Evolutionary conservation across 176 grass and related monocot species (phyloP), one percentile per base, ranked within the genome.

Genomic region (Chloris gayana): DNA sequence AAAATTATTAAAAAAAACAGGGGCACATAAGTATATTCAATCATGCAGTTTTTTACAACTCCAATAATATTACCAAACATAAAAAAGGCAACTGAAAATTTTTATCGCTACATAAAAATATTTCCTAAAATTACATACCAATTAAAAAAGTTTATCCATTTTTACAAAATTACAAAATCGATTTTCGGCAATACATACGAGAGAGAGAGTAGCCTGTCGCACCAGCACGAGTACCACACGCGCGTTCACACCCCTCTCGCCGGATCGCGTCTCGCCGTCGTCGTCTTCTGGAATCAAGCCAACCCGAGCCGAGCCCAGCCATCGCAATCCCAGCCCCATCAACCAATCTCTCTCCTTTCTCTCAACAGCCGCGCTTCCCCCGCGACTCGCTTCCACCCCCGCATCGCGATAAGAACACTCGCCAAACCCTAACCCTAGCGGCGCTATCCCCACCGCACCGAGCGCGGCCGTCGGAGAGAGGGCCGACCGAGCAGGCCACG

Each of bases 361-460:
- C 76, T 80, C 50, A 58, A 13, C 66, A 31, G 41, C 68, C 19
- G 79, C 57, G 77, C 77, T 19, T 14, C 18, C 22, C 8, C 14
- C 13, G 15, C 71, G 25, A 31, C 32, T 75, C 69, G 30, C 14
- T 29, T 69, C 75, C 72, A 27, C 41, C 17, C 44, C 42, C 38
- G 6, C 19, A 19, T 2, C 31, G 51, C 17, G 38, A 66, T 66
- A 80, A 63, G 80, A 72, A 82, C 63, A 64, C 68, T 46, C 70
- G 44, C 78, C 60, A 85, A 74, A 78, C 85, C 60, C 74, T 85
- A 85, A 83, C 77, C 91, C 72, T 83, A 87, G 70, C 27, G 9
- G 47, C 47, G 26, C 76, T 22, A 9, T 14, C 24, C 17, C 53
- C 50, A 29, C 29, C 79, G 30, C 69, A 5, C 22, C 44, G 47